A percentile compares a stretch with the other conserved stretches of the same genome.
Evolutionary conservation across 495 filamentous ascomycete species (phyloP).

Genomic region (Aspergillus steynii): DNA sequence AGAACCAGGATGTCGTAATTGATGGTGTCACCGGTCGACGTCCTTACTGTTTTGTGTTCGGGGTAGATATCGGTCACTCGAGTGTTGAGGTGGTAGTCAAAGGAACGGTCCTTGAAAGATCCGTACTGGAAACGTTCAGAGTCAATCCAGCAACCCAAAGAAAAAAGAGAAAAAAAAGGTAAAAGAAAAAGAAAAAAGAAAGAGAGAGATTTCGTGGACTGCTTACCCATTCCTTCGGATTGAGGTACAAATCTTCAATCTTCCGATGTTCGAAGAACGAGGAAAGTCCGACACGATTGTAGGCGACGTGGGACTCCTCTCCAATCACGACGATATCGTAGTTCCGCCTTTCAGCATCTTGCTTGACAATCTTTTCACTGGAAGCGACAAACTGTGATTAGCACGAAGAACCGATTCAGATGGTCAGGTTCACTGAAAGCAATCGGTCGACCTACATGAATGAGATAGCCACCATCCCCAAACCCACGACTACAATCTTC

Average conservation of each 20-base stretch:
- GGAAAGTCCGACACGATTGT: slow-evolving; percentile 94
- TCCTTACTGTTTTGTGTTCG: slow-evolving; percentile 63
- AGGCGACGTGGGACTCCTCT: slow-evolving; percentile 88
- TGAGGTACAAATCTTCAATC: slow-evolving; percentile 88
- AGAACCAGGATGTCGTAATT: slow-evolving; percentile 86
- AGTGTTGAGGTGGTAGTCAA: slow-evolving; percentile 85
- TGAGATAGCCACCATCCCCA: slow-evolving; percentile 95
- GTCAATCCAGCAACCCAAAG: not conserved
- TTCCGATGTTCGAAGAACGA: slow-evolving; percentile 90
- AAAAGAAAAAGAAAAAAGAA: not conserved
- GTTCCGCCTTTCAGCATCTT: slow-evolving; percentile 71
- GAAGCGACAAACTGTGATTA: not conserved
- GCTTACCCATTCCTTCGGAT: slow-evolving; percentile 84
- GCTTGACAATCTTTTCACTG: slow-evolving; percentile 88
- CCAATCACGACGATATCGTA: slow-evolving; percentile 90
- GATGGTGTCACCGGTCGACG: slow-evolving; percentile 69
- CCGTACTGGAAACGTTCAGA: slow-evolving; percentile 43
- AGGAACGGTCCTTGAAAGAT: slow-evolving; percentile 59
- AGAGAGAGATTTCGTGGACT: not conserved
- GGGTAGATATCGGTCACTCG: slow-evolving; percentile 71
- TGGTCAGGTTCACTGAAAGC: too few relatives aligned
- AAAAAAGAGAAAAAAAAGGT: not conserved
- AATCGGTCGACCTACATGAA: slow-evolving; percentile 68
- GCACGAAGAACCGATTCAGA: not conserved
- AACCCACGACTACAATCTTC: slow-evolving; percentile 80